Percentiles rank a stretch among this genome's conserved stretches.
phyloP scores from a whole-genome alignment of 495 filamentous ascomycete species.

The Xylaria venustula region DNA sequence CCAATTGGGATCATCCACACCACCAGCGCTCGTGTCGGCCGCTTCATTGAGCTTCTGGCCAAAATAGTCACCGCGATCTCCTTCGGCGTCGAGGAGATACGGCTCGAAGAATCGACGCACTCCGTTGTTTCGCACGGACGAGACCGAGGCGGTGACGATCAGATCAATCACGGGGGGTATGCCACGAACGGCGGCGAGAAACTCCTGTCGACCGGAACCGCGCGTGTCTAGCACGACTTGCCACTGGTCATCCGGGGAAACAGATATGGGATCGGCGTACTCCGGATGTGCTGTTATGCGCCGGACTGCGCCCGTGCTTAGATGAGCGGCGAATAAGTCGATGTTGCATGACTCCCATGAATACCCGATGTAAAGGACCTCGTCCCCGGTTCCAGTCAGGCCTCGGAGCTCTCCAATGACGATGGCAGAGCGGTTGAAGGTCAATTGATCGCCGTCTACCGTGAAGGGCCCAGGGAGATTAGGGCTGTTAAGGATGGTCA shows the following conservation, averaged over 20 bases:
- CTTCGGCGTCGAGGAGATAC: conserved; percentile 25
- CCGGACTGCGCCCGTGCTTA: conserved; percentile 24
- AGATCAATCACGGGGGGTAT: conserved; percentile 27
- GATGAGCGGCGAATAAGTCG: conserved; percentile 28
- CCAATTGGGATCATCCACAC: conserved; percentile 28
- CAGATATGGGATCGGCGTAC: conserved; percentile 29
- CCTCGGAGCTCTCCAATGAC: conserved; percentile 31
- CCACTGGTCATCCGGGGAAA: conserved; percentile 29
- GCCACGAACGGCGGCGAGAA: conserved; percentile 28
- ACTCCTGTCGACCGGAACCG: conserved; percentile 22
- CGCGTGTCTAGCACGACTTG: conserved; percentile 21
- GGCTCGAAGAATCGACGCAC: conserved; percentile 28
- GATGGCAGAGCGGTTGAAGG: conserved; percentile 20
- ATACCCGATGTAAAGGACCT: conserved; percentile 26
- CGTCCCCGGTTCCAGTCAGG: conserved; percentile 27
- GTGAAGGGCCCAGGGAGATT: not conserved
- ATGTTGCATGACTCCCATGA: conserved; percentile 27
- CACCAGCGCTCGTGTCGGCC: conserved; percentile 18
- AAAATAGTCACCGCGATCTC: conserved; percentile 23
- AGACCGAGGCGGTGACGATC: conserved; percentile 5
- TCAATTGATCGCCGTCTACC: conserved; percentile 17
- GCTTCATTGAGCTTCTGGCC: conserved; percentile 27
- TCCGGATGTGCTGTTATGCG: conserved; percentile 28
- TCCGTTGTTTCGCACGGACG: conserved; percentile 28
- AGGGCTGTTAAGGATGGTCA: conserved; percentile 12